These are phyloP conservation scores for Babesia microti DNA, from an alignment of 169 alveolate genomes.

Conservation along the genomic window DNA sequence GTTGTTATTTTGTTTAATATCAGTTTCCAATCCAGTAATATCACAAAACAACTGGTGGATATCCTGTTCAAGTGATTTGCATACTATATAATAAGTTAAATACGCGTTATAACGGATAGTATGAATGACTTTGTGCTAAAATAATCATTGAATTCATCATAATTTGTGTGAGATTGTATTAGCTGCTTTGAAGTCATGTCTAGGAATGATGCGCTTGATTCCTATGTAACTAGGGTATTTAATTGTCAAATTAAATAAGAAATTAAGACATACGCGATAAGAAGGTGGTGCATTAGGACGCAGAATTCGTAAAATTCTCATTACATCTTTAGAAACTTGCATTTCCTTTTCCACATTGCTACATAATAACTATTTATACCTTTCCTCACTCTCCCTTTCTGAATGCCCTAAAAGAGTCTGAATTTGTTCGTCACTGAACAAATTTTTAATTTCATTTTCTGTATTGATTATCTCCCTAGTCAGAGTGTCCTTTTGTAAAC, in stretches of 20 bases:
- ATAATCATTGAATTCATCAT: constrained; percentile 2
- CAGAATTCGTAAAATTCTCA: constrained; percentile 28
- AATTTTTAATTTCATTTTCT: constrained; percentile 9
- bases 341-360: constrained; percentile 2
- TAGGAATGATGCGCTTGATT: constrained; percentile 23
- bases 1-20: neutral
- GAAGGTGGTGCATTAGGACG: constrained; percentile 43
- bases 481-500: constrained; percentile 34
- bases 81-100: constrained; percentile 1
- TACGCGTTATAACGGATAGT: constrained; percentile 17
- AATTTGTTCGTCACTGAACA: constrained; percentile 14
- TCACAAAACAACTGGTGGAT: constrained; percentile 11
- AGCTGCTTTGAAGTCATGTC: neutral
- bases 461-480: constrained; percentile 19
- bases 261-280: constrained; percentile 19
- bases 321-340: constrained; percentile 1
- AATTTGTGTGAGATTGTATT: constrained; percentile 13
- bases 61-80: constrained; percentile 28
- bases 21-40: constrained; percentile 3
- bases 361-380: neutral
- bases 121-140: constrained; percentile 6
- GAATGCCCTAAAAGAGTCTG: neutral
- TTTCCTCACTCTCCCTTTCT: constrained; percentile 1
- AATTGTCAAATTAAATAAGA: neutral
- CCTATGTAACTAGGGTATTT: constrained; percentile 31